A percentile compares a stretch with the other conserved stretches of the same genome.
Conservation (phyloP, 176 grass and related monocot genomes). For the Raddia distichophylla region DNA sequence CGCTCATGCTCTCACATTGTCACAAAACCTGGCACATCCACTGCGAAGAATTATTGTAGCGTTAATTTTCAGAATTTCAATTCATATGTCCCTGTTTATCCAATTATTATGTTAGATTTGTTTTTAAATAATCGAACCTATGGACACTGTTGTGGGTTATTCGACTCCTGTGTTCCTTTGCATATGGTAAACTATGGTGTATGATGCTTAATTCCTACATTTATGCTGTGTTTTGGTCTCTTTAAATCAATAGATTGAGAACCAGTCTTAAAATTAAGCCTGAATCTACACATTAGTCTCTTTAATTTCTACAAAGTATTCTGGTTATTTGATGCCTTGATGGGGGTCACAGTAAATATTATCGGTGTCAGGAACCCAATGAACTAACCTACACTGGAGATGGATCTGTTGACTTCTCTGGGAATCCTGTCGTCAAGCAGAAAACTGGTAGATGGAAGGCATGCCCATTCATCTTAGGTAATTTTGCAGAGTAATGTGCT, state of each 20-base stretch:
- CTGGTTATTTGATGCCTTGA: slow-evolving; percentile 9
- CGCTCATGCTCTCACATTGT: neutral
- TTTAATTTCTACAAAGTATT: neutral
- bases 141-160: neutral
- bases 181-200: neutral
- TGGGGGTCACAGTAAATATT: neutral
- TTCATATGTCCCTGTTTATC: neutral
- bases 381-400: slow-evolving; percentile 71
- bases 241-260: slow-evolving; percentile 5
- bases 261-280: neutral
- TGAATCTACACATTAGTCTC: neutral
- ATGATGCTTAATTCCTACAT: neutral
- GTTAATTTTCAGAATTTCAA: neutral
- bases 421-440: slow-evolving; percentile 73
- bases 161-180: slow-evolving; percentile 23
- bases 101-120: neutral
- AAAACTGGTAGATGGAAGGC: slow-evolving; percentile 85
- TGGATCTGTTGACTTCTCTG: slow-evolving; percentile 72
- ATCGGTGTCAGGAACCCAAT: slow-evolving; percentile 51
- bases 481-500: neutral
- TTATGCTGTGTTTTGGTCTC: slow-evolving; percentile 5
- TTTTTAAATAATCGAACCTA: neutral
- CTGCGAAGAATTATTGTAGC: neutral
- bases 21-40: too few species aligned
- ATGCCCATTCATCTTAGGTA: slow-evolving; percentile 93